Conservation (phyloP, 208 protist species). For the Trypanosoma congolense region DNA sequence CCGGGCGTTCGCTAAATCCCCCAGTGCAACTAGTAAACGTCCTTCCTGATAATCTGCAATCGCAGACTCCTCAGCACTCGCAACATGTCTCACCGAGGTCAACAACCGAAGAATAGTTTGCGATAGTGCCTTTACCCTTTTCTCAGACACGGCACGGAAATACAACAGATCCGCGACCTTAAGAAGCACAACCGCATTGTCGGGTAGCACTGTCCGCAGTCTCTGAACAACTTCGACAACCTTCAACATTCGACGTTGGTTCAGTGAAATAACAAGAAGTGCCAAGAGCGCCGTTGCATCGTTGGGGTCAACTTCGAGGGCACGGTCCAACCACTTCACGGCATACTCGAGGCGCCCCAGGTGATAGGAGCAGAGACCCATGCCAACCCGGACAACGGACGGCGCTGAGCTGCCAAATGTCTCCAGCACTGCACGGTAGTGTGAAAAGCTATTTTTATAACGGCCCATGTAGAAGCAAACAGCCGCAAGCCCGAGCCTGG, state of each 20-base stretch:
- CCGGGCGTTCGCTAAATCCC: slow-evolving; percentile 50
- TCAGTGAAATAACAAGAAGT: slow-evolving; percentile 67
- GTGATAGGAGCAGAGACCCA: slow-evolving; percentile 76
- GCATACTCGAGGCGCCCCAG: slow-evolving; percentile 44
- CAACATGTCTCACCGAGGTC: slow-evolving; percentile 38
- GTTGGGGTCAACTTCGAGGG: slow-evolving; percentile 51
- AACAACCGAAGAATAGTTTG: slow-evolving; percentile 43
- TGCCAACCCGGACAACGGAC: slow-evolving; percentile 72
- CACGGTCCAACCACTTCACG: slow-evolving; percentile 57
- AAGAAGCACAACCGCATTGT: slow-evolving; percentile 71
- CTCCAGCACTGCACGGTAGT: slow-evolving; percentile 66
- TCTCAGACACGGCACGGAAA: slow-evolving; percentile 47
- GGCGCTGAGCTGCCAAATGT: slow-evolving; percentile 57
- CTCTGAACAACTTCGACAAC: slow-evolving; percentile 46
- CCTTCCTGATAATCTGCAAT: slow-evolving; percentile 79
- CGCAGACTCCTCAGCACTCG: slow-evolving; percentile 51
- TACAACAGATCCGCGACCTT: slow-evolving; percentile 80
- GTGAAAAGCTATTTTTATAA: slow-evolving; percentile 69
- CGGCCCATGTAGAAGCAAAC: slow-evolving; percentile 51
- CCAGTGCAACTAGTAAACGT: slow-evolving; percentile 47
- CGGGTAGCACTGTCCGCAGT: slow-evolving; percentile 49
- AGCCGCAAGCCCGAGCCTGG: slow-evolving; percentile 66
- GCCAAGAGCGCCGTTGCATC: slow-evolving; percentile 74
- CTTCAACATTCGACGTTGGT: slow-evolving; percentile 50
- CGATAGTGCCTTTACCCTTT: slow-evolving; percentile 31